phyloP scores from a whole-genome alignment of 2,329 filamentous ascomycete genomes.

The Cadophora luteo-olivacea region DNA sequence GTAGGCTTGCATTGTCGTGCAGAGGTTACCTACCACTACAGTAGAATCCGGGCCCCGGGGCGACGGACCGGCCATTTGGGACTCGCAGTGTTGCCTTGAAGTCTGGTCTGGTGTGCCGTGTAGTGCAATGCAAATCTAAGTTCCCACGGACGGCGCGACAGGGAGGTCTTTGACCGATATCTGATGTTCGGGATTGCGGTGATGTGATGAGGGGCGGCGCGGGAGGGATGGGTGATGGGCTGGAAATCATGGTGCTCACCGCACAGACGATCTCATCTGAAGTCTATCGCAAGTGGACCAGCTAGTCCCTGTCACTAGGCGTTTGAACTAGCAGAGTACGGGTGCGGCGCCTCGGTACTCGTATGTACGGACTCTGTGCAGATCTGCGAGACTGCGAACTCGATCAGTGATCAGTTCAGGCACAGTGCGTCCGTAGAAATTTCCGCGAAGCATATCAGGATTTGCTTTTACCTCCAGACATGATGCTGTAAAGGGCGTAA shows the following conservation, averaged over 20 bases:
- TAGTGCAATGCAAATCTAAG: neutral
- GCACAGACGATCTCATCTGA: conserved; percentile 21
- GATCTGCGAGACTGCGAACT: conserved; percentile 1
- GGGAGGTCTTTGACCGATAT: conserved; percentile 11
- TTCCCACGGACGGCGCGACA: conserved; percentile 1
- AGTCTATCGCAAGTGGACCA: conserved; percentile 9
- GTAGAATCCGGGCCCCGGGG: conserved; percentile 11
- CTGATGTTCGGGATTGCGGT: conserved; percentile 12
- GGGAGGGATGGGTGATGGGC: conserved; percentile 14
- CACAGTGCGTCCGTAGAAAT: neutral
- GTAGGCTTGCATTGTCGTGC: conserved; percentile 12
- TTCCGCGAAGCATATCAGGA: neutral
- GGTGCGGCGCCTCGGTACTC: conserved; percentile 13
- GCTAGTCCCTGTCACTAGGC: conserved; percentile 11
- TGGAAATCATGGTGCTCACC: conserved; percentile 16
- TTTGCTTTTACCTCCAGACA: neutral
- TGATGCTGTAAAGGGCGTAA: neutral
- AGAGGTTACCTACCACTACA: conserved; percentile 8
- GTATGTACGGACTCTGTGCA: neutral
- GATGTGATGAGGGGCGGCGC: conserved; percentile 9
- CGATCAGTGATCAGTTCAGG: neutral
- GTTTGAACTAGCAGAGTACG: conserved; percentile 20
- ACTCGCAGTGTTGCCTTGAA: neutral
- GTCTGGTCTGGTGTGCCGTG: neutral
- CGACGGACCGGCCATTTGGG: conserved; percentile 19